Evolutionary conservation across 164 flowering plant species (phyloP).

Genomic region (Houttuynia cordata): DNA sequence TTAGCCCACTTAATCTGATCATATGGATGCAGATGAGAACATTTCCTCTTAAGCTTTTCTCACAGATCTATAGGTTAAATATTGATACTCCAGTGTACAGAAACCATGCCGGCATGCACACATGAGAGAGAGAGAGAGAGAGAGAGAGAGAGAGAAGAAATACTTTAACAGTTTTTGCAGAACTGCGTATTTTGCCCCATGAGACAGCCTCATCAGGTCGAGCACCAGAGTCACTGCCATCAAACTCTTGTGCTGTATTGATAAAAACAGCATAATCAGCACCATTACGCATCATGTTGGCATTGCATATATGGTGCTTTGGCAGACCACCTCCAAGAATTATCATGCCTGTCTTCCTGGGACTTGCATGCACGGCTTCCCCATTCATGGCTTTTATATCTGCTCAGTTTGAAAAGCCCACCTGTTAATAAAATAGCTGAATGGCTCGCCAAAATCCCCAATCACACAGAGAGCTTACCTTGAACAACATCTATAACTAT

Average conservation of each 20-base stretch:
- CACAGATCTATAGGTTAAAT: too few species aligned
- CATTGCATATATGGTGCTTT: conserved; percentile 95
- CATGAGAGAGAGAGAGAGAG: not conserved
- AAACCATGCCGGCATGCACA: not conserved
- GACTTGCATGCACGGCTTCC: conserved; percentile 82
- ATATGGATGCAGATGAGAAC: too few species aligned
- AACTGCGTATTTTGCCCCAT: conserved; percentile 89
- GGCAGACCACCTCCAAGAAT: conserved; percentile 93
- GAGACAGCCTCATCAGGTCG: conserved; percentile 96
- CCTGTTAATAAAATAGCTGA: not conserved
- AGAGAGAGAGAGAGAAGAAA: conserved; percentile 11
- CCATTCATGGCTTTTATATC: conserved; percentile 87
- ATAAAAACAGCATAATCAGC: conserved; percentile 94
- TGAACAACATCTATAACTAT: conserved; percentile 70
- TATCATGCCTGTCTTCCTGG: conserved; percentile 85
- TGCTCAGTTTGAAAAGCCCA: conserved; percentile 14
- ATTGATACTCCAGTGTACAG: too few species aligned
- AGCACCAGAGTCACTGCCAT: conserved; percentile 98
- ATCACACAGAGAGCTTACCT: conserved; percentile 26
- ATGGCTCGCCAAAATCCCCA: not conserved
- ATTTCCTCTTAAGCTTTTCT: too few species aligned
- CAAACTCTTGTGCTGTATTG: conserved; percentile 95
- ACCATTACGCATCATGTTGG: conserved; percentile 97
- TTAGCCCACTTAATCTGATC: too few species aligned
- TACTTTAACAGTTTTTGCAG: conserved; percentile 89